Base-by-base conservation (phyloP, 805 yeast genomes). In the Lipomyces yamanashiensis region DNA sequence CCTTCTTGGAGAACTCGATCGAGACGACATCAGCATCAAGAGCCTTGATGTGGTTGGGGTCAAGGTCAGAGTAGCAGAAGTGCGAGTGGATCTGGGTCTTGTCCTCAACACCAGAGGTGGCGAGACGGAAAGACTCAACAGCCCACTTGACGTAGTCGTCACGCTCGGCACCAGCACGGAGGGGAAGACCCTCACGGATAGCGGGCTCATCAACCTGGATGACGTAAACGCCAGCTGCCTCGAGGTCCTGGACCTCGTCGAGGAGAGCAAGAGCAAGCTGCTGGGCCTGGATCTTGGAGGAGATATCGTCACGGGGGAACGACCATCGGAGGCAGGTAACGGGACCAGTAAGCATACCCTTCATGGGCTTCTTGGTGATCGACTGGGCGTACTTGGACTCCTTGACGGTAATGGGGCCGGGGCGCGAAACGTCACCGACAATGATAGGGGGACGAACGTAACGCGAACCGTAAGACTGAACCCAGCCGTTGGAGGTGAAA, bases 261-360 rank as follows among this genome's bases (percentile, higher is more conserved):
- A 98, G 91, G 78, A 95, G 85, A 74, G 98, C 98, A 77, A 95
- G 85, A 79, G 96, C 96, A 78, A 95, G 88, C 86, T 95, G 99
- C 80, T 89, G 85, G 74, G 98, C 91, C 85, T 95, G 99, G 73
- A 86, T 85, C 84, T 89, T 85, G 83, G 89, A 92, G 69, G 96
- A 84, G 73, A 93, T 89, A 77, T 95, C 99, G 79, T 92, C 93
- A 89, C 99, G 91, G 85, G 99, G 99, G 98, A 95, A 95, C 74
- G 99, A 95, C 99, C 99, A 95, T 87, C 99, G 90, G 80, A 95
- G 88, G 83, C 96, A 91, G 78, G 99, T 95, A 76, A 95, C 95
- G 80, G 99, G 99, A 83, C 99, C 99, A 78, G 99, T 92, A 80
- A 95, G 88, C 99, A 95, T 95, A 90, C 99, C 99, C 87, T 95